Base-by-base conservation (phyloP, 116 monocot species). In the Posidonia oceanica region DNA sequence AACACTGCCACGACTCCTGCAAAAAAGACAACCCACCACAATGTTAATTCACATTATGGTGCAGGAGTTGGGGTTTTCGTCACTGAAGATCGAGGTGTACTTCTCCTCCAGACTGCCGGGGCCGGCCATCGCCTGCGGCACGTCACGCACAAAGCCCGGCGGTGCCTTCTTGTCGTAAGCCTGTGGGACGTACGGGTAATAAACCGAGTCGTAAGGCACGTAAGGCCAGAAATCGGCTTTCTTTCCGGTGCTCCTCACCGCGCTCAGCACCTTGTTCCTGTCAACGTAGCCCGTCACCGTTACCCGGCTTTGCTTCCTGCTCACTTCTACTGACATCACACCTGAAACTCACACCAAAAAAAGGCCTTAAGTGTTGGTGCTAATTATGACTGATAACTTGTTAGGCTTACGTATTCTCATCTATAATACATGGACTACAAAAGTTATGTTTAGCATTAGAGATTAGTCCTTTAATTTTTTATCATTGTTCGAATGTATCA, bases 151-250 rank as follows among this genome's bases (percentile, higher is more conserved):
- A 59, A 68, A 93, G 2, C 87, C 87, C 0, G 89, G 3, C 1
- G 93, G 93, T 0, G 93, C 93, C 68, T 72, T 93, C 79, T 84
- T 87, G 77, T 93, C 93, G 67, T 93, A 93, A 14, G 72, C 89
- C 36, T 78, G 74, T 1, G 75, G 75, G 7, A 69, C 84, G 64
- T 87, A 93, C 8, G 93, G 93, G 63, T 85, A 85, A 29, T 72
- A 22, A 14, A 84, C 83, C 42, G 87, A 52, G 61, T 73, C 74
- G 79, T 89, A 81, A 16, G 86, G 77, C 14, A 81, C 80, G 62
- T 93, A 93, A 0, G 93, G 93, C 93, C 93, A 93, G 36, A 80
- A 68, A 75, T 89, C 89, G 1, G 79, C 89, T 18, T 16, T 61
- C 81, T 87, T 93, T 14, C 89, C 89, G 0, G 84, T 83, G 69